Conservation (phyloP, 371 early-diverging fungal genomes). For the Cokeromyces recurvatus region DNA sequence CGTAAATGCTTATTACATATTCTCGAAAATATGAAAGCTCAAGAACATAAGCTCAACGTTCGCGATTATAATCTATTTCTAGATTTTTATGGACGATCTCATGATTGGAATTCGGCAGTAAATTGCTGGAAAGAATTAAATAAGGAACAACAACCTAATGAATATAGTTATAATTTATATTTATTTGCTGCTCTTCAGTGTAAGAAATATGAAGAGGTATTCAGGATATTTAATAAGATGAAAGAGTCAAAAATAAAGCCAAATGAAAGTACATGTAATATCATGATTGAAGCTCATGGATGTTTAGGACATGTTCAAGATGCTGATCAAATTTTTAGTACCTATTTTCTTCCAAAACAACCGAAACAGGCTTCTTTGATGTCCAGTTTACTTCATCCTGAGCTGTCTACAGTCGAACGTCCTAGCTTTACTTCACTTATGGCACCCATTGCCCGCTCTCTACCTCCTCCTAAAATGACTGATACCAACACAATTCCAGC, state of each 20-base stretch:
- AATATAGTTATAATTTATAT: conserved; percentile 36
- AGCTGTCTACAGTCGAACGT: too few relatives aligned
- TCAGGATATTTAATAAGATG: conserved; percentile 25
- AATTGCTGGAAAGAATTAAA: conserved; percentile 12
- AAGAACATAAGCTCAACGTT: conserved; percentile 15
- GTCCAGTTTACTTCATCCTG: conserved; percentile 2
- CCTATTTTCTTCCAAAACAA: conserved; percentile 8
- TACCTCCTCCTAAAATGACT: conserved; percentile 3
- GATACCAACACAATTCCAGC: not conserved
- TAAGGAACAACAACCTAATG: conserved; percentile 14
- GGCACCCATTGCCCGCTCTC: not conserved
- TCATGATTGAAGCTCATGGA: conserved; percentile 40
- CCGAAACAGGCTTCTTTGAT: conserved; percentile 1
- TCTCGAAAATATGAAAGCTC: conserved; percentile 21
- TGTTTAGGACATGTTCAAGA: conserved; percentile 24
- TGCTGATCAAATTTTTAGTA: conserved; percentile 29
- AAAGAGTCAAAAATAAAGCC: conserved; percentile 15
- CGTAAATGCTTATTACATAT: conserved; percentile 26
- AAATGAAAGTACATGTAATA: conserved; percentile 30
- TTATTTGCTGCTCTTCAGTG: conserved; percentile 34
- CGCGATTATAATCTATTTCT: conserved; percentile 47
- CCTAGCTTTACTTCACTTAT: not conserved
- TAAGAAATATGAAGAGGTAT: conserved; percentile 20
- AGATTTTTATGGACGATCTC: conserved; percentile 31
- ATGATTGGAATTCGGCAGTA: conserved; percentile 26